Evolutionary conservation across 2,329 filamentous ascomycete genomes (phyloP).

Genomic region (Fusarium tricinctum): DNA sequence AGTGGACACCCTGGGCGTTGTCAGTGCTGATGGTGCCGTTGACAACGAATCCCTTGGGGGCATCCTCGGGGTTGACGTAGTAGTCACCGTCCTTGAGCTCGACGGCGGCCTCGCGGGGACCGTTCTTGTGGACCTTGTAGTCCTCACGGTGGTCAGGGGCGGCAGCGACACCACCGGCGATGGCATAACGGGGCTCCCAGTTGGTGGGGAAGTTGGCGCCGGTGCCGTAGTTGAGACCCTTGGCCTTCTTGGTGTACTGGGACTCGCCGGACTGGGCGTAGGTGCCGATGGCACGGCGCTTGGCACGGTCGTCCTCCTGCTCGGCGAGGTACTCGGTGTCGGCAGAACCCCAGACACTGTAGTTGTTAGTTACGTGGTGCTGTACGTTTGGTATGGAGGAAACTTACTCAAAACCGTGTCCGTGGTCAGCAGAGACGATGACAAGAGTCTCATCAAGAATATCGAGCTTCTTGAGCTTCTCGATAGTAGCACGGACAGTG

Average conservation of each 20-base stretch:
- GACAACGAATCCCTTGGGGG: constrained; percentile 75
- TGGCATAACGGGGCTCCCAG: constrained; percentile 87
- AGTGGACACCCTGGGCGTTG: constrained; percentile 79
- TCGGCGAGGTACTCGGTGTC: constrained; percentile 82
- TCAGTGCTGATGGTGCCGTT: constrained; percentile 79
- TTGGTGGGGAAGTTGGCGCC: constrained; percentile 83
- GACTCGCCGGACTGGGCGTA: constrained; percentile 81
- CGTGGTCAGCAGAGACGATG: constrained; percentile 88
- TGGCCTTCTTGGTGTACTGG: constrained; percentile 75
- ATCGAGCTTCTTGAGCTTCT: constrained; percentile 74
- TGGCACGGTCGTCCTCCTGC: constrained; percentile 75
- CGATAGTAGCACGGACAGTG: constrained; percentile 81
- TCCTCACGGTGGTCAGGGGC: constrained; percentile 83
- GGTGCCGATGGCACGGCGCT: constrained; percentile 80
- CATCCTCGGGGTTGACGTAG: constrained; percentile 78
- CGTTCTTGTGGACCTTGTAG: constrained; percentile 77
- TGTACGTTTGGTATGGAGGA: not conserved
- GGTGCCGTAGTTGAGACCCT: constrained; percentile 77
- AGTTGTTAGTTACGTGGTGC: not conserved
- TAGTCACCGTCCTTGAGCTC: constrained; percentile 70
- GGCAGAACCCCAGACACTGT: constrained; percentile 78
- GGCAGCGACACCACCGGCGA: constrained; percentile 79
- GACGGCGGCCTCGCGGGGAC: constrained; percentile 72
- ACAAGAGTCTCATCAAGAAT: constrained; percentile 82
- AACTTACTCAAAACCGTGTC: constrained; percentile 80